phyloP scores from a whole-genome alignment of 192 early-diverging fungal genomes.

The Podila minutissima region DNA sequence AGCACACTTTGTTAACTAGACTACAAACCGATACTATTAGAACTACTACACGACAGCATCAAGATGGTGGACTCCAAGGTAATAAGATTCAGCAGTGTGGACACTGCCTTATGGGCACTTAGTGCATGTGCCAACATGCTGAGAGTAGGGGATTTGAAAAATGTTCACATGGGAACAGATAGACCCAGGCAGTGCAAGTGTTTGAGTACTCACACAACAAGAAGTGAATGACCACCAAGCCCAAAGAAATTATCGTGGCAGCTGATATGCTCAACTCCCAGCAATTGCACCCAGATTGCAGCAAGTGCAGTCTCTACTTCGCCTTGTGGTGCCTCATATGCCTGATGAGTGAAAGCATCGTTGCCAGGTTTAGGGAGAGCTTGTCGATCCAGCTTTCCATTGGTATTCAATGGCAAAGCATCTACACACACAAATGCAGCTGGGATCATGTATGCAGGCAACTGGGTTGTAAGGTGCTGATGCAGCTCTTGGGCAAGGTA shows the following conservation, averaged over 20 bases:
- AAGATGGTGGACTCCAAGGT: background rate
- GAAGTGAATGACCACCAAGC: conserved; percentile 30
- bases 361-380: conserved; percentile 4
- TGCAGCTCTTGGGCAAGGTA: background rate
- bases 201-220: background rate
- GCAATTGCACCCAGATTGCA: conserved; percentile 1
- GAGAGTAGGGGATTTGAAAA: conserved; percentile 9
- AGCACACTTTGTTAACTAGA: too few species aligned
- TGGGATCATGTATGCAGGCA: conserved; percentile 70
- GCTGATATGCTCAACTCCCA: conserved; percentile 9
- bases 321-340: conserved; percentile 18
- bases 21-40: too few species aligned
- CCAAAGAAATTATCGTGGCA: conserved; percentile 26
- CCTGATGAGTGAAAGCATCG: too few species aligned
- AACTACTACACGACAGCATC: too few species aligned
- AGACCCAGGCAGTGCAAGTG: conserved; percentile 1
- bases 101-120: background rate
- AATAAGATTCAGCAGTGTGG: background rate
- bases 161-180: conserved; percentile 3
- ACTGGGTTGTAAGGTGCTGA: background rate
- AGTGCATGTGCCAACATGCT: background rate
- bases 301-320: conserved; percentile 10
- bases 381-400: conserved; percentile 32
- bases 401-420: conserved; percentile 8
- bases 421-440: conserved; percentile 14